A percentile compares a stretch with the other conserved stretches of the same genome.
These are phyloP conservation scores for Eremothecium cymbalariae DNA, from an alignment of 1,139 yeast genomes.

Conservation along the genomic window DNA sequence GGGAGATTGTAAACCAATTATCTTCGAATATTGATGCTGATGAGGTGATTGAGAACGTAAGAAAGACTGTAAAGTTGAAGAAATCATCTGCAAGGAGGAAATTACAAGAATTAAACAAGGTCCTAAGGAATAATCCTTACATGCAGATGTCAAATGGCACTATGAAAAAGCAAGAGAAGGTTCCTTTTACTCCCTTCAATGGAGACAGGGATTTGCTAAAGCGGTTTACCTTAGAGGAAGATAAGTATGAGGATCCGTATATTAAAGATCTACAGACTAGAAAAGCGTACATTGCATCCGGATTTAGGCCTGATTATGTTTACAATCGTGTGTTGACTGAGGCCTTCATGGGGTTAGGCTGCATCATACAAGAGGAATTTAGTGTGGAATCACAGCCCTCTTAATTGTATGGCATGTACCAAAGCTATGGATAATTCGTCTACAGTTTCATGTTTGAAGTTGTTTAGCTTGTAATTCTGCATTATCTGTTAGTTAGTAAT, in stretches of 20 bases:
- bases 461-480: constrained; percentile 26
- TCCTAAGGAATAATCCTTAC: constrained; percentile 31
- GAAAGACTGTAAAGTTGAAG: constrained; percentile 52
- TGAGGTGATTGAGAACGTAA: constrained; percentile 43
- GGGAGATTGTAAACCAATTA: constrained; percentile 63
- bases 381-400: too few species aligned
- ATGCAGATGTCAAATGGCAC: constrained; percentile 20
- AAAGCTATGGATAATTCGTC: constrained; percentile 28
- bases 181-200: constrained; percentile 87
- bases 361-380: constrained; percentile 69
- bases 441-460: constrained; percentile 15
- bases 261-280: constrained; percentile 53
- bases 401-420: constrained; percentile 33
- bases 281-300: constrained; percentile 73
- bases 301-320: constrained; percentile 65
- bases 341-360: constrained; percentile 84
- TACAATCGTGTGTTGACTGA: constrained; percentile 74
- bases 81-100: constrained; percentile 59
- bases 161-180: constrained; percentile 20
- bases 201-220: constrained; percentile 67
- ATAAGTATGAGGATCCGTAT: constrained; percentile 50
- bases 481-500: constrained; percentile 8
- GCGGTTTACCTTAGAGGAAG: constrained; percentile 38
- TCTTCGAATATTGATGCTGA: constrained; percentile 45
- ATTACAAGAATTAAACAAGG: constrained; percentile 52